A percentile compares a stretch with the other conserved stretches of the same genome.
Evolutionary conservation across 2,329 filamentous ascomycete genomes (phyloP).

Genomic region (Decorospora gaudefroyi): DNA sequence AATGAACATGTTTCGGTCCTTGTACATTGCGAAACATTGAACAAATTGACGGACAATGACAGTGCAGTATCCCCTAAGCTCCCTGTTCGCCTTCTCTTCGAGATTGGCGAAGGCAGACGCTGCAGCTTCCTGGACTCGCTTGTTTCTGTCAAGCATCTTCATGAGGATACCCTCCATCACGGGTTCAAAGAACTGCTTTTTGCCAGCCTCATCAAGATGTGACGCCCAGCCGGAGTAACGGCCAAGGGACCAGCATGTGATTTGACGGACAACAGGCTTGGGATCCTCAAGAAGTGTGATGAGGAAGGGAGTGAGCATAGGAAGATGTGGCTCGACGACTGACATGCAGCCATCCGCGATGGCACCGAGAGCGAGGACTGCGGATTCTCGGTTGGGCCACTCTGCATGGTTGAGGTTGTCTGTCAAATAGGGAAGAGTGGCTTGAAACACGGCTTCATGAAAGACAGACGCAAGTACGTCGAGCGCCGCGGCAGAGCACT

Average conservation of each 20-base stretch:
- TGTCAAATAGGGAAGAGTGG: conserved; percentile 89
- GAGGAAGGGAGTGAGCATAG: conserved; percentile 86
- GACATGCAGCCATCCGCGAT: conserved; percentile 94
- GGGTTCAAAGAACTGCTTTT: conserved; percentile 82
- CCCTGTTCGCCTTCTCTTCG: conserved; percentile 86
- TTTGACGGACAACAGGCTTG: conserved; percentile 91
- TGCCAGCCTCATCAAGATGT: conserved; percentile 68
- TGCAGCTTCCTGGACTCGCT: conserved; percentile 95
- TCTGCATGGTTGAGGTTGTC: conserved; percentile 85
- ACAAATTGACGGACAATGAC: conserved; percentile 94
- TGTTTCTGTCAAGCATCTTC: conserved; percentile 96
- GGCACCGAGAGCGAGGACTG: conserved; percentile 89
- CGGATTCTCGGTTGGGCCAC: conserved; percentile 91
- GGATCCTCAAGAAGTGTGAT: conserved; percentile 81
- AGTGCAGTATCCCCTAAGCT: conserved; percentile 80
- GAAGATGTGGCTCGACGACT: conserved; percentile 86
- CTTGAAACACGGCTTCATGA: conserved; percentile 82
- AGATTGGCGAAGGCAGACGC: conserved; percentile 95
- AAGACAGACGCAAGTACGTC: conserved; percentile 95
- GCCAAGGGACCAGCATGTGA: conserved; percentile 96
- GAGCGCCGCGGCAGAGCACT: conserved; percentile 93
- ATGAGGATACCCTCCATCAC: conserved; percentile 96
- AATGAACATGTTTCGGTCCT: conserved; percentile 98
- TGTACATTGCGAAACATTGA: conserved; percentile 89
- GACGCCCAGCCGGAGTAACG: conserved; percentile 93